Evolutionary conservation across 805 yeast genomes (phyloP).

Genomic region (Starmera pachycereana): DNA sequence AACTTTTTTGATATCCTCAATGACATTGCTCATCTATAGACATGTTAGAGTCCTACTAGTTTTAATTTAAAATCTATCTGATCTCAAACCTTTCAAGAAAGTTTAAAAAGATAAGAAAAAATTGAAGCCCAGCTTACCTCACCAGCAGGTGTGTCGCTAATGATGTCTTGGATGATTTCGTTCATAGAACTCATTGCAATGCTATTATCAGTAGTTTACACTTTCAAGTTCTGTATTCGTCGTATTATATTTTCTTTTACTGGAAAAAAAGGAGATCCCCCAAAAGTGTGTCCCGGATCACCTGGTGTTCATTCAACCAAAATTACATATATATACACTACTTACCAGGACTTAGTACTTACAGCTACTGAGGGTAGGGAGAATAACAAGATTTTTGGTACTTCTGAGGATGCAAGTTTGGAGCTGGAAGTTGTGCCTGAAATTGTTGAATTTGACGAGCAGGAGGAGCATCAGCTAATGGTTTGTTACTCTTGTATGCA

Average conservation of each 20-base stretch:
- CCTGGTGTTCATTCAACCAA: background rate
- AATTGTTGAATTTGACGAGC: conserved; percentile 6
- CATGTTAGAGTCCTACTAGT: background rate
- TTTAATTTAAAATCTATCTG: too few relatives aligned
- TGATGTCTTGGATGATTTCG: conserved; percentile 15
- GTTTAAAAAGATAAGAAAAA: background rate
- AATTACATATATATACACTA: background rate
- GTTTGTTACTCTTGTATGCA: conserved; percentile 8
- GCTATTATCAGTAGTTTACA: background rate
- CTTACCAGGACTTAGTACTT: too few relatives aligned
- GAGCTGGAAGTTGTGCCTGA: background rate
- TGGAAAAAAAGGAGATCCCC: too few relatives aligned
- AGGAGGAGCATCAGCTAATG: conserved; percentile 5
- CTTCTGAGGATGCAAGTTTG: background rate
- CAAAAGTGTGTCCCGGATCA: conserved; percentile 3
- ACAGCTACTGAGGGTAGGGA: too few relatives aligned
- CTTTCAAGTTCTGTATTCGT: too few relatives aligned
- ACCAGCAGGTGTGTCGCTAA: conserved; percentile 49
- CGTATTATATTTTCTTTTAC: too few relatives aligned
- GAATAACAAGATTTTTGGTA: background rate
- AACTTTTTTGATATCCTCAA: conserved; percentile 33
- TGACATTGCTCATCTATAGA: conserved; percentile 18
- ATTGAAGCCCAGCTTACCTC: conserved; percentile 24
- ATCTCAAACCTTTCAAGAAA: background rate
- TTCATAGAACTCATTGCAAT: conserved; percentile 7